Percentiles rank a stretch among this genome's conserved stretches.
phyloP scores from a whole-genome alignment of 768 basidiomycete species.

The Psilocybe subaeruginosa region DNA sequence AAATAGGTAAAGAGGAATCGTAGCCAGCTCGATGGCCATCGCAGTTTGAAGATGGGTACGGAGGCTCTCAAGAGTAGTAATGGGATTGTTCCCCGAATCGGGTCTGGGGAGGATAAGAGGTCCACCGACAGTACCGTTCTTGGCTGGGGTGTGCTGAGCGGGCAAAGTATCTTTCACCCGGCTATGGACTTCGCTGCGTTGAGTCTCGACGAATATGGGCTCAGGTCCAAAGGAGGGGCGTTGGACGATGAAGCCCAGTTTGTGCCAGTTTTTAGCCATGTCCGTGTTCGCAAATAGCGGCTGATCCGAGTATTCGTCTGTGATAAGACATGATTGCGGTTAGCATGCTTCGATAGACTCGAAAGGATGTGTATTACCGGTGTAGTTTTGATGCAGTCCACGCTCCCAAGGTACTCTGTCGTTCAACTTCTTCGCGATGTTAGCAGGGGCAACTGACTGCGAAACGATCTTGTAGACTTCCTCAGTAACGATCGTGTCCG shows the following conservation, averaged over 20 bases:
- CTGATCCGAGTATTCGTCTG: conserved; percentile 13
- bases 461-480: conserved; percentile 12
- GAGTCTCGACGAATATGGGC: conserved; percentile 18
- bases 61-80: conserved; percentile 3
- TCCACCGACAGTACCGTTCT: not conserved
- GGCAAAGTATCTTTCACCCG: not conserved
- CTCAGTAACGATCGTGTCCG: conserved; percentile 27
- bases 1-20: conserved; percentile 7
- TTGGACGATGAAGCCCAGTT: conserved; percentile 19
- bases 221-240: conserved; percentile 13
- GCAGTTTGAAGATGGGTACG: conserved; percentile 6
- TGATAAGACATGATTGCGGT: not conserved
- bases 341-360: no score
- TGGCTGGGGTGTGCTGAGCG: not conserved
- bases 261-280: conserved; percentile 22
- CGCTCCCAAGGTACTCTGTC: conserved; percentile 20
- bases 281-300: conserved; percentile 21
- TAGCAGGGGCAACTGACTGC: conserved; percentile 9
- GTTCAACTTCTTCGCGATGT: conserved; percentile 17
- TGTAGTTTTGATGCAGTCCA: conserved; percentile 19
- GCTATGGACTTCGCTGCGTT: conserved; percentile 13
- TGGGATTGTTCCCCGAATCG: conserved; percentile 7
- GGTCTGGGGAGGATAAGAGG: conserved; percentile 11
- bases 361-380: conserved; percentile 5
- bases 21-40: conserved; percentile 7